Percentiles rank a stretch among this genome's conserved stretches.
These are phyloP conservation scores for Aspergillus baeticus DNA, from an alignment of 495 filamentous ascomycete species.

Conservation along the genomic window DNA sequence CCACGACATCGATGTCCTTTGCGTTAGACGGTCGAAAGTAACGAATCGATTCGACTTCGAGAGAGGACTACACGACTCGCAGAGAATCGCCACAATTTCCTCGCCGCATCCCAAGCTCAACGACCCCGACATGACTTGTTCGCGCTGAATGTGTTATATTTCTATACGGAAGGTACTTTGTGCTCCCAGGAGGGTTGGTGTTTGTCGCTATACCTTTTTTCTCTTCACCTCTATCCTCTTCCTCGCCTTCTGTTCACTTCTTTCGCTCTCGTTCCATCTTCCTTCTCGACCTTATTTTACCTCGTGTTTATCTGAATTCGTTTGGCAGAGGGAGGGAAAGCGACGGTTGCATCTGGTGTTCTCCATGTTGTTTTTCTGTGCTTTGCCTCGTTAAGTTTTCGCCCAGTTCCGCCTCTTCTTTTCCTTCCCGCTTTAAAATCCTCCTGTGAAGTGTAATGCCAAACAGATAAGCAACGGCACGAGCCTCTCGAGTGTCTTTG, in stretches of 20 bases:
- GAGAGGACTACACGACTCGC: constrained; percentile 20
- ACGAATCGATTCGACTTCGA: constrained; percentile 13
- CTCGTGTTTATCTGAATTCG: constrained; percentile 33
- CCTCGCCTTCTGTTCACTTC: constrained; percentile 14
- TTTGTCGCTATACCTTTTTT: constrained; percentile 22
- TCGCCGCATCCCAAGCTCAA: constrained; percentile 21
- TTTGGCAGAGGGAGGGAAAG: constrained; percentile 35
- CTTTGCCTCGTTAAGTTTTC: constrained; percentile 18
- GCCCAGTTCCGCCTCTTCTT: constrained; percentile 5
- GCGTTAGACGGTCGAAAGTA: constrained; percentile 25
- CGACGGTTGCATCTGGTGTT: constrained; percentile 34
- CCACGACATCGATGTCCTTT: constrained; percentile 26
- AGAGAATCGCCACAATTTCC: constrained; percentile 21
- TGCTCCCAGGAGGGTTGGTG: constrained; percentile 18
- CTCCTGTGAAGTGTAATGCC: constrained; percentile 33
- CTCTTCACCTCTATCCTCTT: constrained; percentile 14
- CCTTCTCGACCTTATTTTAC: constrained; percentile 22
- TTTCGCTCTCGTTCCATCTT: constrained; percentile 17
- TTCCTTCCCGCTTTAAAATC: constrained; percentile 27
- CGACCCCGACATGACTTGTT: constrained; percentile 21
- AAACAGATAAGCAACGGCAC: constrained; percentile 35
- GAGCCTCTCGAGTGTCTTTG: constrained; percentile 23
- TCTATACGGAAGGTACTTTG: constrained; percentile 27
- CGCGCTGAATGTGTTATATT: constrained; percentile 22
- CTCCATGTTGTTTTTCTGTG: constrained; percentile 26